Conservation (phyloP, 108 stramenopile genomes). For the Parietichytrium sp. region DNA sequence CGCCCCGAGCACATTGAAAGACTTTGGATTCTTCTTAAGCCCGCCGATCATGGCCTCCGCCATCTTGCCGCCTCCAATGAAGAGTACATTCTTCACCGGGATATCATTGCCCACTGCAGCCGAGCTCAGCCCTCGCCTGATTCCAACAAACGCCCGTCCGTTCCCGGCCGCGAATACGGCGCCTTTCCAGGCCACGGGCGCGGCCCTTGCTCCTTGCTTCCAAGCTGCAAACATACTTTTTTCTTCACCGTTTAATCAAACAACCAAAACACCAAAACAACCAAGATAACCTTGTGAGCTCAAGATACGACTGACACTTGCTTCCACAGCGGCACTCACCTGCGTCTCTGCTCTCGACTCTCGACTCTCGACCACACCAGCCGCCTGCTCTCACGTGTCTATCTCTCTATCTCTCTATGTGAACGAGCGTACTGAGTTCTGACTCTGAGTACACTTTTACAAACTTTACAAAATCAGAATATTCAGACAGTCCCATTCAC, state of each 20-base stretch:
- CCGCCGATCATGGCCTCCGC: constrained; percentile 82
- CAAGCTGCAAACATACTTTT: not conserved
- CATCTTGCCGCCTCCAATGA: constrained; percentile 91
- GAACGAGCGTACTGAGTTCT: no score
- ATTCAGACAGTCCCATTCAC: no score
- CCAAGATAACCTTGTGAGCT: no score
- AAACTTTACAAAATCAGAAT: no score
- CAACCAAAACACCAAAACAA: not conserved
- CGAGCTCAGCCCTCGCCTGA: not conserved
- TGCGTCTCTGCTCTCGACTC: no score
- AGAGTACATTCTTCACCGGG: constrained; percentile 39
- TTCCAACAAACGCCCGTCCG: not conserved
- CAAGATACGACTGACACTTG: no score
- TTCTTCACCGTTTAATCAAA: not conserved
- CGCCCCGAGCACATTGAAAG: constrained; percentile 13
- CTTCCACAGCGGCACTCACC: no score
- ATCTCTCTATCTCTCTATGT: no score
- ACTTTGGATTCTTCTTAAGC: constrained; percentile 51
- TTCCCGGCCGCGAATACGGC: not conserved
- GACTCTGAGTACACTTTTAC: no score
- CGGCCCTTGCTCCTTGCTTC: not conserved
- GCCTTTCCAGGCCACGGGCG: not conserved
- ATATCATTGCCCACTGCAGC: not conserved
- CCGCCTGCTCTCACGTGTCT: no score
- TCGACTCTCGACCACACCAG: no score